A percentile compares a stretch with the other conserved stretches of the same genome.
phyloP scores from a whole-genome alignment of 2,329 filamentous ascomycete species.

The Teratosphaeria nubilosa region DNA sequence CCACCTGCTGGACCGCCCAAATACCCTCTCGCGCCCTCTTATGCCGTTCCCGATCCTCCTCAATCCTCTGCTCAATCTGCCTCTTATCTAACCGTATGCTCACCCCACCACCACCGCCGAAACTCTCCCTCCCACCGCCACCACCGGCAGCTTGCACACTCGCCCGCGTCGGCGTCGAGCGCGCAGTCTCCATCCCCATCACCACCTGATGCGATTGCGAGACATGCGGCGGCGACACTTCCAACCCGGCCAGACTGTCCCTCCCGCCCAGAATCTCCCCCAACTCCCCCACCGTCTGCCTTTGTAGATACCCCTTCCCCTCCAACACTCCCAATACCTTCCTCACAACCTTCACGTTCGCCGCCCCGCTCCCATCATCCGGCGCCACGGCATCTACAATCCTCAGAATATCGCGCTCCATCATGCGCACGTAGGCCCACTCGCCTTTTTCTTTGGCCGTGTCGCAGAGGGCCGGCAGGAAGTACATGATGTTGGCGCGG shows the following conservation, averaged over 20 bases:
- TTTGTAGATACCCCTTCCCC: slow-evolving; percentile 60
- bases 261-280: slow-evolving; percentile 74
- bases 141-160: not conserved
- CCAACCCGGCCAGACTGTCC: slow-evolving; percentile 35
- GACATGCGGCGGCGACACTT: slow-evolving; percentile 8
- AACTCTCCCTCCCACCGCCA: not conserved
- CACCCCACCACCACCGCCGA: not conserved
- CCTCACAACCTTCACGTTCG: slow-evolving; percentile 77
- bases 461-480: slow-evolving; percentile 90
- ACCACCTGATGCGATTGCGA: slow-evolving; percentile 5
- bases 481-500: slow-evolving; percentile 97
- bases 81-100: slow-evolving; percentile 58
- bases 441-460: slow-evolving; percentile 50
- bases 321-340: slow-evolving; percentile 52
- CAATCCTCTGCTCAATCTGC: slow-evolving; percentile 90
- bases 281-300: slow-evolving; percentile 66
- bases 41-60: slow-evolving; percentile 91
- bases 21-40: slow-evolving; percentile 86
- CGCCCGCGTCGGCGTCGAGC: not conserved
- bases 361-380: slow-evolving; percentile 73
- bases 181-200: not conserved
- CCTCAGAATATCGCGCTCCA: slow-evolving; percentile 82
- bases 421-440: slow-evolving; percentile 71
- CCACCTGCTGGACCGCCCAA: slow-evolving; percentile 58
- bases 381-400: slow-evolving; percentile 90